A percentile compares a stretch with the other conserved stretches of the same genome.
Evolutionary conservation across 345 rosid genomes (phyloP).

Genomic region (Corchorus capsularis): DNA sequence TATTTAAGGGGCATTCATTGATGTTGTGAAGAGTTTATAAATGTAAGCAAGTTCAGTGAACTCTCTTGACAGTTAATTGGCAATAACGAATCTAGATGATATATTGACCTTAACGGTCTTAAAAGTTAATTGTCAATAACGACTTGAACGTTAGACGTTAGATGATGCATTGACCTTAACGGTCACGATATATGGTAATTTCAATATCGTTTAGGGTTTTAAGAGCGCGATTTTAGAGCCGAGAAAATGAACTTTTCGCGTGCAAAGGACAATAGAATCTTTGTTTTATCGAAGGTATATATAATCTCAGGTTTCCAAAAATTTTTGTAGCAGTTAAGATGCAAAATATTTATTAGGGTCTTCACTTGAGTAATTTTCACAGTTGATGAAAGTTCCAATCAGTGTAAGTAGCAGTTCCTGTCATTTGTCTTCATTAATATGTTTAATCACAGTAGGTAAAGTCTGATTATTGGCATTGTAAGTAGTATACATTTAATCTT

Average conservation of each 20-base stretch:
- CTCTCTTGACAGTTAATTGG: not conserved
- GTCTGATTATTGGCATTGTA: not conserved
- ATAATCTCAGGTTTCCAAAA: not conserved
- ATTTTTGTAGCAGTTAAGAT: not conserved
- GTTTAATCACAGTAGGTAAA: not conserved
- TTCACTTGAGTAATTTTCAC: not conserved
- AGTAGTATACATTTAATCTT: not conserved
- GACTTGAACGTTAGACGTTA: not conserved
- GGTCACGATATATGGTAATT: not conserved
- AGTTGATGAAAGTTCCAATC: not conserved
- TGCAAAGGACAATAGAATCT: not conserved
- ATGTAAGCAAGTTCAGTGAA: slow-evolving; percentile 2
- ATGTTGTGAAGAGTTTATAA: not conserved
- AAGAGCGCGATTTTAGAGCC: not conserved
- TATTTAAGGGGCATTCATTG: not conserved
- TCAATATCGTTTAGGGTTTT: slow-evolving; percentile 1
- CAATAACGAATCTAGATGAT: not conserved
- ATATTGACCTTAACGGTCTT: not conserved
- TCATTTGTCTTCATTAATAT: not conserved
- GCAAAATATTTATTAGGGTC: not conserved
- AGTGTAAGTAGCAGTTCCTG: not conserved
- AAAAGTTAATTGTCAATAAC: not conserved
- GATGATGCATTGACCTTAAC: not conserved
- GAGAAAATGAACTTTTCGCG: not conserved
- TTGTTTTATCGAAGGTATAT: not conserved